Evolutionary conservation across 2,329 filamentous ascomycete species (phyloP).

Genomic region (Cylindrodendrum hubeiense): DNA sequence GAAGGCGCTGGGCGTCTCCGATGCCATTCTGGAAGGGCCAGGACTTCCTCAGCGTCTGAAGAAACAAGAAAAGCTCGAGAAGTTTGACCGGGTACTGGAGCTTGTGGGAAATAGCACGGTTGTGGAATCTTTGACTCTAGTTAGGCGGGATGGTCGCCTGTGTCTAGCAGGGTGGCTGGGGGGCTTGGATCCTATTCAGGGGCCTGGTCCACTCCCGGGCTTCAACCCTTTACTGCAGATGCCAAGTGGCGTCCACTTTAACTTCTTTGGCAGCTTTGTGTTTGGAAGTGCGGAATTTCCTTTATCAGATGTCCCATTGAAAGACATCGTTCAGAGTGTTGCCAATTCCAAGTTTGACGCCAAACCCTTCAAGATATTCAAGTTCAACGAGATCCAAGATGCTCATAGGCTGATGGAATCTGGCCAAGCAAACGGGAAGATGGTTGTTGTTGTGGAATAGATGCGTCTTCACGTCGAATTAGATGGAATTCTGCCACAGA

Average conservation of each 20-base stretch:
- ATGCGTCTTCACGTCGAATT: too few species aligned
- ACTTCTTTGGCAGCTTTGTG: slow-evolving; percentile 56
- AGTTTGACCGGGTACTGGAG: slow-evolving; percentile 11
- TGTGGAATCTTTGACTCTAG: slow-evolving; percentile 6
- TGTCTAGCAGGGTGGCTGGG: slow-evolving; percentile 17
- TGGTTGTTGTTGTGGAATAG: slow-evolving; percentile 5
- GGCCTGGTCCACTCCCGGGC: slow-evolving; percentile 47
- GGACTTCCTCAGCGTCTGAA: neutral
- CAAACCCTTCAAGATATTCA: slow-evolving; percentile 49
- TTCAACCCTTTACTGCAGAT: slow-evolving; percentile 60
- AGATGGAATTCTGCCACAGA: too few species aligned
- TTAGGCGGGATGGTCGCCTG: neutral
- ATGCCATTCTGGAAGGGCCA: neutral
- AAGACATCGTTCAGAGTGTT: slow-evolving; percentile 52
- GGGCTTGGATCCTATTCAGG: slow-evolving; percentile 47
- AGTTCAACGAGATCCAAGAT: slow-evolving; percentile 47
- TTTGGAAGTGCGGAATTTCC: slow-evolving; percentile 52
- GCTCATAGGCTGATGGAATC: slow-evolving; percentile 50
- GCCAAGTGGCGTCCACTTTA: slow-evolving; percentile 59
- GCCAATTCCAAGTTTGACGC: slow-evolving; percentile 50
- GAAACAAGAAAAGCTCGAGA: neutral
- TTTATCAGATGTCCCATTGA: slow-evolving; percentile 52
- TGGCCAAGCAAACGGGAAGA: slow-evolving; percentile 5
- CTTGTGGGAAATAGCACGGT: slow-evolving; percentile 11
- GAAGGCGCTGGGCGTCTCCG: neutral